A percentile compares a stretch with the other conserved stretches of the same genome.
Conservation (phyloP, 2,329 filamentous ascomycete species). For the Fusarium domesticum region DNA sequence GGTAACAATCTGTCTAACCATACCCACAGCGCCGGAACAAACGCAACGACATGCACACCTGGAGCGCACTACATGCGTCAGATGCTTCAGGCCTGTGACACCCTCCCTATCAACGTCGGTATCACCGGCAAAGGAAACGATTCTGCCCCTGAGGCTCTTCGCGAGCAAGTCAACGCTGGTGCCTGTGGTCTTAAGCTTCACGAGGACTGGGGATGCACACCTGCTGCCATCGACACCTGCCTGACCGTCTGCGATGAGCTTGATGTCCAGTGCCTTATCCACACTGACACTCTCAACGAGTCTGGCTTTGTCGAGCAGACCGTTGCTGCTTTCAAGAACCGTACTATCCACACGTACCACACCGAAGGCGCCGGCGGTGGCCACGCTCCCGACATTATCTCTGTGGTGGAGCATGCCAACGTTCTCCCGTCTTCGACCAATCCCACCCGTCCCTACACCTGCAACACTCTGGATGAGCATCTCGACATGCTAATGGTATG, state of each 20-base stretch:
- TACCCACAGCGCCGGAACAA: slow-evolving; percentile 68
- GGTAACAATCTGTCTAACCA: slow-evolving; percentile 7
- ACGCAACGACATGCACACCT: slow-evolving; percentile 90
- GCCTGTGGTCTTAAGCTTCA: slow-evolving; percentile 91
- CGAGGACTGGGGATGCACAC: slow-evolving; percentile 93
- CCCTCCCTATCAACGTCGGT: slow-evolving; percentile 79
- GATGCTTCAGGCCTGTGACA: slow-evolving; percentile 86
- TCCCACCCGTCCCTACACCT: slow-evolving; percentile 84
- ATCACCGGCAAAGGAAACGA: slow-evolving; percentile 96
- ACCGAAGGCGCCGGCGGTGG: slow-evolving; percentile 94
- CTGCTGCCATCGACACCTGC: slow-evolving; percentile 86
- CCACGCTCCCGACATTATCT: slow-evolving; percentile 94
- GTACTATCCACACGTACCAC: slow-evolving; percentile 95
- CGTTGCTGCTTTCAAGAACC: slow-evolving; percentile 76
- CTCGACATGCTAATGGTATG: slow-evolving; percentile 99
- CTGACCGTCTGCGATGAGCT: slow-evolving; percentile 82
- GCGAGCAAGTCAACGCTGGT: slow-evolving; percentile 78
- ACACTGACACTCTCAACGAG: slow-evolving; percentile 95
- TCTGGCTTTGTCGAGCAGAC: slow-evolving; percentile 96
- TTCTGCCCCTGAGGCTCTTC: slow-evolving; percentile 63
- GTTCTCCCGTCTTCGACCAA: slow-evolving; percentile 90
- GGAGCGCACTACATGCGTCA: slow-evolving; percentile 77
- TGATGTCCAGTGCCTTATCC: slow-evolving; percentile 90
- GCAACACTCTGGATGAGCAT: slow-evolving; percentile 92
- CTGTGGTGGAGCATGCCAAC: slow-evolving; percentile 82